A percentile compares a stretch with the other conserved stretches of the same genome.
Evolutionary conservation across 106 monocot species (phyloP).

Genomic region (Apostasia ramifera): DNA sequence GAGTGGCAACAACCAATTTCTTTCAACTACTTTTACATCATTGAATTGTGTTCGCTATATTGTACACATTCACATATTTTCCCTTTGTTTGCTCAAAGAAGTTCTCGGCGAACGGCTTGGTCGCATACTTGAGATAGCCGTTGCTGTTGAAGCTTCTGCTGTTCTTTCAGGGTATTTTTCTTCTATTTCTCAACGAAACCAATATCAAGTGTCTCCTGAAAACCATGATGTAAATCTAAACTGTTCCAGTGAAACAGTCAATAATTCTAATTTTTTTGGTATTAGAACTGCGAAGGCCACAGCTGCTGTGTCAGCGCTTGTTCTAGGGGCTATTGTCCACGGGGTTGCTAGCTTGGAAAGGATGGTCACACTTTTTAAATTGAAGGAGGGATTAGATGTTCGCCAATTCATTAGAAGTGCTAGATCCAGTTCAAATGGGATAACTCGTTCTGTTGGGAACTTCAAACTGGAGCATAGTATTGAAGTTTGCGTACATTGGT

Average conservation of each 20-base stretch:
- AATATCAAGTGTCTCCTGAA: slow-evolving; percentile 75
- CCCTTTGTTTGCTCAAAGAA: slow-evolving; percentile 86
- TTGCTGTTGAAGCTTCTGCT: slow-evolving; percentile 84
- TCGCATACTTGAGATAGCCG: slow-evolving; percentile 72
- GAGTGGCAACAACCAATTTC: slow-evolving; percentile 27
- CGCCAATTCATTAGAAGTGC: slow-evolving; percentile 63
- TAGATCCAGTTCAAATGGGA: slow-evolving; percentile 74
- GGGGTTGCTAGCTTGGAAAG: slow-evolving; percentile 72
- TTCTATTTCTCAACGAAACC: slow-evolving; percentile 53
- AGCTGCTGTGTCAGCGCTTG: slow-evolving; percentile 85
- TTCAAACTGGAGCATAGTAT: slow-evolving; percentile 44
- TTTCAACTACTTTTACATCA: slow-evolving; percentile 31
- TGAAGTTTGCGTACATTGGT: slow-evolving; percentile 93
- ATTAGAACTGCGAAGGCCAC: slow-evolving; percentile 59
- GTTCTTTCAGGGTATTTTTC: slow-evolving; percentile 48
- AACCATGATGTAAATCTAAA: slow-evolving; percentile 45
- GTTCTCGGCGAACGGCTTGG: slow-evolving; percentile 70
- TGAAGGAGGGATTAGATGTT: slow-evolving; percentile 89
- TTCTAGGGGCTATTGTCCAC: slow-evolving; percentile 74
- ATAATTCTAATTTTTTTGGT: slow-evolving; percentile 47
- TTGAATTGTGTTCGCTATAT: slow-evolving; percentile 48
- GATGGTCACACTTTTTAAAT: slow-evolving; percentile 69
- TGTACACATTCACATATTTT: slow-evolving; percentile 66
- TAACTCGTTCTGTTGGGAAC: slow-evolving; percentile 52
- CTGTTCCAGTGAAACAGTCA: slow-evolving; percentile 54